Percentiles rank a stretch among this genome's conserved stretches.
phyloP scores from a whole-genome alignment of 2,329 filamentous ascomycete species.

The Botrytis paeoniae region DNA sequence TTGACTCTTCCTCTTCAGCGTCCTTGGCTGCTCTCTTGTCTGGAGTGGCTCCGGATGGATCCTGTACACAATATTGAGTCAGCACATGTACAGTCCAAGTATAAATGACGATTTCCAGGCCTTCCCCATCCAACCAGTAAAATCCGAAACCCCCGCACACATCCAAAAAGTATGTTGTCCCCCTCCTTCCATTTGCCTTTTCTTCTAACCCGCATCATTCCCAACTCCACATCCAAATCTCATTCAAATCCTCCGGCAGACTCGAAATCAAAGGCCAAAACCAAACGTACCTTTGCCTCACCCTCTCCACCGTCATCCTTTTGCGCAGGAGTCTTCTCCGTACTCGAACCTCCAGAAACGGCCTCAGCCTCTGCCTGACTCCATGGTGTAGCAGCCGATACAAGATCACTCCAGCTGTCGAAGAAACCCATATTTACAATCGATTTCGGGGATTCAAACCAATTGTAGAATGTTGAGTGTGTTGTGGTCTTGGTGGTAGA shows the following conservation, averaged over 20 bases:
- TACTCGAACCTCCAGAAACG: conserved; percentile 20
- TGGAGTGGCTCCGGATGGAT: conserved; percentile 25
- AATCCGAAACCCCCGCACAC: conserved; percentile 8
- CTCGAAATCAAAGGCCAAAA: background rate
- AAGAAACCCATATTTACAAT: conserved; percentile 58
- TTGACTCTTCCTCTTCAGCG: conserved; percentile 38
- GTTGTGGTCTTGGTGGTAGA: conserved; percentile 16
- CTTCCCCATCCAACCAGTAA: background rate
- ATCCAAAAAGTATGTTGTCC: background rate
- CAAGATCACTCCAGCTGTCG: conserved; percentile 61
- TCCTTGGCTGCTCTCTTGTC: conserved; percentile 38
- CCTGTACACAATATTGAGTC: conserved; percentile 18
- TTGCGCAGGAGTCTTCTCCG: conserved; percentile 46
- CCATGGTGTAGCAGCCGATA: conserved; percentile 65
- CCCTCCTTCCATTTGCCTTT: background rate
- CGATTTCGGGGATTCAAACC: conserved; percentile 20
- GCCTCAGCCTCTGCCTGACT: conserved; percentile 63
- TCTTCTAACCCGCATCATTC: background rate
- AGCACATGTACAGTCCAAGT: background rate
- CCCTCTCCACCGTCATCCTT: conserved; percentile 48
- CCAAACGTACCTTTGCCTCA: conserved; percentile 26
- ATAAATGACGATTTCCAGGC: background rate
- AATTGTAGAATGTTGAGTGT: conserved; percentile 21
- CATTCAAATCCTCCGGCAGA: background rate
- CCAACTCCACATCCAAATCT: background rate